Conservation (phyloP, 805 yeast species). For the Priceomyces haplophilus region DNA sequence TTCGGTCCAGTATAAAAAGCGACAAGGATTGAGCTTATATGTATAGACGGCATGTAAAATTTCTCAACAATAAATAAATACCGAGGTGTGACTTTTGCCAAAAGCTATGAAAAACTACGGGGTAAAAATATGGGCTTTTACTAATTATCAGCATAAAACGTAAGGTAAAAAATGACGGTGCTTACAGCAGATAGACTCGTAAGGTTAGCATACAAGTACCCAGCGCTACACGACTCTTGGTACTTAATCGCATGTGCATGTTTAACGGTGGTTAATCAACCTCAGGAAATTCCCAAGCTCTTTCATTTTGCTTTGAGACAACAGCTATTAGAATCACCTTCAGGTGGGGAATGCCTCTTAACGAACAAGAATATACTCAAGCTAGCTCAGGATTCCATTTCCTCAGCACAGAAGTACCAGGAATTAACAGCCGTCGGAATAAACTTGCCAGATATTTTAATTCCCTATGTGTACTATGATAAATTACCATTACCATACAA, state of each 20-base stretch:
- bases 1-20: constrained; percentile 29
- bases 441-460: constrained; percentile 39
- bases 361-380: constrained; percentile 32
- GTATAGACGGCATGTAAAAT: background rate
- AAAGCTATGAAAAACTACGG: background rate
- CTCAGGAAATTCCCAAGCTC: constrained; percentile 73
- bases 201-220: constrained; percentile 50
- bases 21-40: background rate
- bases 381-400: constrained; percentile 39
- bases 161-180: constrained; percentile 16
- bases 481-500: constrained; percentile 38
- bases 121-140: background rate
- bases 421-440: constrained; percentile 42
- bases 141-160: background rate
- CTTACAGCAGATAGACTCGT: constrained; percentile 57
- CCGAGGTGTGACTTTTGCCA: background rate
- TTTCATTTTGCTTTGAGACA: constrained; percentile 64
- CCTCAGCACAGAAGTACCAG: constrained; percentile 34
- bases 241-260: constrained; percentile 77
- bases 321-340: constrained; percentile 35
- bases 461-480: constrained; percentile 37
- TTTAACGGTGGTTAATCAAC: constrained; percentile 75
- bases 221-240: constrained; percentile 61
- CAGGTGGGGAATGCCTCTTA: constrained; percentile 23
- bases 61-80: background rate